Evolutionary conservation across 345 rosid species (phyloP).

Genomic region (Gossypium turneri): DNA sequence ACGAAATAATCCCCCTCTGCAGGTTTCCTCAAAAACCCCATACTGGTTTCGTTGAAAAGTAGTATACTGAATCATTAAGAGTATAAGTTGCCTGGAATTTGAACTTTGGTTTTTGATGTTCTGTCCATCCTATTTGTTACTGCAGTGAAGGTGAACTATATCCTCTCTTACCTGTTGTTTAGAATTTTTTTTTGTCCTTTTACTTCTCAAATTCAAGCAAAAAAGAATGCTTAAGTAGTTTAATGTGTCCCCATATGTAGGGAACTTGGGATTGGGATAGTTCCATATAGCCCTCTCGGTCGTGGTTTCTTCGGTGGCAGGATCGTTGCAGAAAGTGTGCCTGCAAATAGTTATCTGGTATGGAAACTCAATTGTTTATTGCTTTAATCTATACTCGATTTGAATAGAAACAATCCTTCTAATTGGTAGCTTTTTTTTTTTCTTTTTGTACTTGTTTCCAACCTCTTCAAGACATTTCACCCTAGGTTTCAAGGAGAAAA

Average conservation of each 20-base stretch:
- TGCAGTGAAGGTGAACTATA: too few species aligned
- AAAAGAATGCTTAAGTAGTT: not conserved
- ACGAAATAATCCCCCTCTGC: conserved; percentile 20
- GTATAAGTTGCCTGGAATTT: too few species aligned
- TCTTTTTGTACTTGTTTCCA: not conserved
- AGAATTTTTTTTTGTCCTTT: too few species aligned
- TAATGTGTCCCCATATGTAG: conserved; percentile 21
- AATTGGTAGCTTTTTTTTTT: not conserved
- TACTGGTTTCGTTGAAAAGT: not conserved
- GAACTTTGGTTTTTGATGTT: too few species aligned
- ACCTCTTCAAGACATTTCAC: not conserved
- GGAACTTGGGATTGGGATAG: conserved; percentile 52
- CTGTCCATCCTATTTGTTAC: too few species aligned
- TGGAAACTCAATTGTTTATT: not conserved
- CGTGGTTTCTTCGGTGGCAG: conserved; percentile 41
- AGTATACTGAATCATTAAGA: too few species aligned
- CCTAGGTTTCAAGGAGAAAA: conserved; percentile 33
- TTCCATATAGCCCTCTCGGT: conserved; percentile 24
- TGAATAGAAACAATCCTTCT: not conserved
- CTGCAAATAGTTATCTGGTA: conserved; percentile 35
- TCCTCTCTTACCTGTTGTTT: too few species aligned
- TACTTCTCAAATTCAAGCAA: too few species aligned
- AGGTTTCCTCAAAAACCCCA: conserved; percentile 11
- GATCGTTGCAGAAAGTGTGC: conserved; percentile 28
- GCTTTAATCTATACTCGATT: not conserved